phyloP scores from a whole-genome alignment of 176 grass and related monocot genomes.

The Oryza coarctata region DNA sequence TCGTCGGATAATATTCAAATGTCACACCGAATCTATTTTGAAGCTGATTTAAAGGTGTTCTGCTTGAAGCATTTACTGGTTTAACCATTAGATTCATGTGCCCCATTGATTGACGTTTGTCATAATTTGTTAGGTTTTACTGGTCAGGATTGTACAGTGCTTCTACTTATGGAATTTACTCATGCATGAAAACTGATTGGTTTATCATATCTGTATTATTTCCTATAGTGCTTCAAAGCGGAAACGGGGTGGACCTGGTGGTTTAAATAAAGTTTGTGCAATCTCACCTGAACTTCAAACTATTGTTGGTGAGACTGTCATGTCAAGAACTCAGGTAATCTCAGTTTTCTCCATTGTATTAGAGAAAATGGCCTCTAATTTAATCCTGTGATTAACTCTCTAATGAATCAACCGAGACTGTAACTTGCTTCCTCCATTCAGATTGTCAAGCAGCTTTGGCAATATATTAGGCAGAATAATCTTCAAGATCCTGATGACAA shows the following conservation, averaged over 20 bases:
- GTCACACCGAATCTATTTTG: background rate
- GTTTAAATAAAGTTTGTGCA: slow-evolving; percentile 93
- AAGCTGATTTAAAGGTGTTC: background rate
- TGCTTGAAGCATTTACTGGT: slow-evolving; percentile 4
- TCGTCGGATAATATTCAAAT: background rate
- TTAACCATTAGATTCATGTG: background rate
- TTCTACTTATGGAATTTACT: slow-evolving; percentile 6
- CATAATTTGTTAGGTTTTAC: background rate
- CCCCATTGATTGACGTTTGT: background rate
- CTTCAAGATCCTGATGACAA: slow-evolving; percentile 98
- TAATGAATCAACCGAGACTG: background rate
- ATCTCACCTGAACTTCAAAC: slow-evolving; percentile 96
- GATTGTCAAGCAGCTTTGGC: slow-evolving; percentile 99
- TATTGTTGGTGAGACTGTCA: slow-evolving; percentile 88
- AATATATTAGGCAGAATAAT: slow-evolving; percentile 94
- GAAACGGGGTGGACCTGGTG: slow-evolving; percentile 90
- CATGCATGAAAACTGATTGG: slow-evolving; percentile 6
- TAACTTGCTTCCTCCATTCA: slow-evolving; percentile 44
- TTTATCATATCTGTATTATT: slow-evolving; percentile 21
- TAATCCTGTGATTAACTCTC: background rate
- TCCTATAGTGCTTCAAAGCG: slow-evolving; percentile 54
- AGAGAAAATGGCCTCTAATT: background rate
- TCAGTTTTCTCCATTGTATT: background rate
- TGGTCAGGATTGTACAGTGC: background rate
- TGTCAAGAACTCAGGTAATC: slow-evolving; percentile 95